These are phyloP conservation scores for Paramecium primaurelia DNA, from an alignment of 73 alveolate species.

Conservation along the genomic window DNA sequence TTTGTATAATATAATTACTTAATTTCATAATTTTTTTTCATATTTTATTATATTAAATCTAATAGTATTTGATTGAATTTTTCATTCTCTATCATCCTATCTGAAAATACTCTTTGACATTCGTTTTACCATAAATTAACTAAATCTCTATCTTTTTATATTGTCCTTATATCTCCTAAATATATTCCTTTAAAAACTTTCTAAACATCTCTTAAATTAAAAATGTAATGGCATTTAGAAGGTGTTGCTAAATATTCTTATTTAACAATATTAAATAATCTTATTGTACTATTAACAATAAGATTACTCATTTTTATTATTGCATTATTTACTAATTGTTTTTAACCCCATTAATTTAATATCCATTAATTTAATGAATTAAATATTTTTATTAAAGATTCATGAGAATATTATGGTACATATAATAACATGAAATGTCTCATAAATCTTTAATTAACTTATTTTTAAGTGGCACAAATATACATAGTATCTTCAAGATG, in stretches of 20 bases:
- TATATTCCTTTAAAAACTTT: constrained; percentile 93
- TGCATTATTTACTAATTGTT: background rate
- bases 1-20: background rate
- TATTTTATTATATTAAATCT: background rate
- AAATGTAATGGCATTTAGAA: constrained; percentile 84
- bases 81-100: constrained; percentile 73
- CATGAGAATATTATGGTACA: constrained; percentile 60
- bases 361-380: constrained; percentile 28
- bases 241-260: constrained; percentile 94
- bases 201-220: constrained; percentile 89
- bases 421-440: constrained; percentile 70
- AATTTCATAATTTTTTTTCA: constrained; percentile 15
- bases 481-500: constrained; percentile 80
- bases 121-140: constrained; percentile 95
- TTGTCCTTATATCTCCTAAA: constrained; percentile 59
- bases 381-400: constrained; percentile 51
- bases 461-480: constrained; percentile 69
- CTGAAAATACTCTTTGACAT: constrained; percentile 88
- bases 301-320: background rate
- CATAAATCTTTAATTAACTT: constrained; percentile 70
- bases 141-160: constrained; percentile 63
- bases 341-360: constrained; percentile 18
- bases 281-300: background rate
- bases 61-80: background rate
- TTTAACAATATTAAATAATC: background rate